Conservation (phyloP, 139 green algal species). For the Nannochloris sp. region DNA sequence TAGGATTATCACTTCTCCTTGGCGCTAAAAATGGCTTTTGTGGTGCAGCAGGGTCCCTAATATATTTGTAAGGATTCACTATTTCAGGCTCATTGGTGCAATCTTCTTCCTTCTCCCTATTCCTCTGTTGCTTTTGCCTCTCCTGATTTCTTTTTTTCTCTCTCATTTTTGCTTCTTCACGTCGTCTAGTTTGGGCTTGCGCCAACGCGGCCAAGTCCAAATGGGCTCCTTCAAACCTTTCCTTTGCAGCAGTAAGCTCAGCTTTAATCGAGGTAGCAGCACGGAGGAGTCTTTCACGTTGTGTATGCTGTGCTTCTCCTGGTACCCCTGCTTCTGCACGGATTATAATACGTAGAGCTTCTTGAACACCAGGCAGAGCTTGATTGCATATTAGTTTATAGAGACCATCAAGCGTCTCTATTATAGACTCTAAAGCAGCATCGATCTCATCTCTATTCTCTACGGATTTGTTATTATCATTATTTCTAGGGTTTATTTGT, state of each 20-base stretch:
- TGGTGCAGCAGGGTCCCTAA: not conserved
- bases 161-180: not conserved
- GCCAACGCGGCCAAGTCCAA: not conserved
- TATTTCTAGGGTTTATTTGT: too few species aligned
- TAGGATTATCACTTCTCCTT: too few species aligned
- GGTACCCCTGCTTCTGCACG: not conserved
- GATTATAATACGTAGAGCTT: not conserved
- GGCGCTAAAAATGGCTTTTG: too few species aligned
- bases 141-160: not conserved
- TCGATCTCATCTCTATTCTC: not conserved
- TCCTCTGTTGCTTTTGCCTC: not conserved
- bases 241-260: slow-evolving; percentile 1
- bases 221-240: not conserved
- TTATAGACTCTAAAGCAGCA: not conserved
- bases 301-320: not conserved
- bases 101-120: not conserved
- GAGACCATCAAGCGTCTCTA: not conserved
- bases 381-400: not conserved
- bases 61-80: not conserved
- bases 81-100: not conserved
- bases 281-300: not conserved
- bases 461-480: too few species aligned
- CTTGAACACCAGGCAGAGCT: not conserved
- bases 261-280: not conserved
- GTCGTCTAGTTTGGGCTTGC: not conserved